phyloP scores from a whole-genome alignment of 306 rosid species.

The Herpetospermum pedunculosum region DNA sequence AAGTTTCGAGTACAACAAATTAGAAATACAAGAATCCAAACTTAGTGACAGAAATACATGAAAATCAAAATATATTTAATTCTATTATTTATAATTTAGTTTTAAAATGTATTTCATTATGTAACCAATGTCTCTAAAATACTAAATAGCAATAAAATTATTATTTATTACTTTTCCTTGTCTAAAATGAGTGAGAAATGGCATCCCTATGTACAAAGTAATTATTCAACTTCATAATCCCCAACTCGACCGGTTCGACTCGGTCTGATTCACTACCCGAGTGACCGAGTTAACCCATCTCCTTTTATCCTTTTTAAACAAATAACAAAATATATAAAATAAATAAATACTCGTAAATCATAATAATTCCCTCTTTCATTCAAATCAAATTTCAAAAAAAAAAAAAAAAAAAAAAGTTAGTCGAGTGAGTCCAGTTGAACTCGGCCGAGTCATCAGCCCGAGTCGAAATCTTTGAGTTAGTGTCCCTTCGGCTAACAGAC shows the following conservation, averaged over 20 bases:
- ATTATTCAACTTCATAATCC: neutral
- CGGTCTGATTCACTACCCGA: neutral
- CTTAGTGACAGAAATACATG: too few species aligned
- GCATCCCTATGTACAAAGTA: neutral
- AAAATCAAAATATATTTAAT: too few species aligned
- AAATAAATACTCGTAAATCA: neutral
- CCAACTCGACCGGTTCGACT: neutral
- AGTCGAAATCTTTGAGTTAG: neutral
- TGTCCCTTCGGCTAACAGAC: constrained; percentile 14
- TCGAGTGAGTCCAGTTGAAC: neutral
- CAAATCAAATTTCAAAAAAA: neutral
- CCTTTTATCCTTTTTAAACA: neutral
- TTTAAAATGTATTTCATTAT: too few species aligned
- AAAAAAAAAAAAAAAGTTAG: neutral
- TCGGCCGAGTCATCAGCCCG: constrained; percentile 4
- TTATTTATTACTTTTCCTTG: neutral
- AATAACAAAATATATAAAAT: neutral
- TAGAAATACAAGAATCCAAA: too few species aligned
- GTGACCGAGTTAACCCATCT: neutral
- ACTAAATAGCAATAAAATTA: neutral
- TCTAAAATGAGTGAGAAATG: neutral
- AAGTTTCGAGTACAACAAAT: too few species aligned
- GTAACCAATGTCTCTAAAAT: too few species aligned
- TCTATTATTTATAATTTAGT: too few species aligned
- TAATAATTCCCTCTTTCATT: neutral